Percentiles rank a stretch among this genome's conserved stretches.
phyloP scores from a whole-genome alignment of 2,329 filamentous ascomycete genomes.

The Cylindrodendrum hubeiense region DNA sequence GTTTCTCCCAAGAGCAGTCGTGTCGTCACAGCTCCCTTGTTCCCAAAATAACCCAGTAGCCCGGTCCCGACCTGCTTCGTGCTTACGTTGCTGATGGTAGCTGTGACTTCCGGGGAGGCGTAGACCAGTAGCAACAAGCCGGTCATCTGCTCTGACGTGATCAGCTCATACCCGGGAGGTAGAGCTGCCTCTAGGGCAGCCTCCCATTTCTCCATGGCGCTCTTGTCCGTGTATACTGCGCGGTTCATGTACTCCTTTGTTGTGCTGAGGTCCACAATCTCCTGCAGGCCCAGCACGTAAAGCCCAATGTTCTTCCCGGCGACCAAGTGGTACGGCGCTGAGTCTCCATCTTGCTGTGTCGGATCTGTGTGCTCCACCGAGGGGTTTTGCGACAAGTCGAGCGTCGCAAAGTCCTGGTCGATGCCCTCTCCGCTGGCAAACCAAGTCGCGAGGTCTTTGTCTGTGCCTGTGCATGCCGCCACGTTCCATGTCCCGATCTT shows the following conservation, averaged over 20 bases:
- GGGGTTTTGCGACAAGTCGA: constrained; percentile 59
- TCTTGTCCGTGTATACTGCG: constrained; percentile 77
- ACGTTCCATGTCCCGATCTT: constrained; percentile 98
- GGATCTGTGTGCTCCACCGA: constrained; percentile 48
- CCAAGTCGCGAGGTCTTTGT: constrained; percentile 90
- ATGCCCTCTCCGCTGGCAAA: constrained; percentile 84
- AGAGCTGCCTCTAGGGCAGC: constrained; percentile 78
- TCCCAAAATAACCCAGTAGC: constrained; percentile 92
- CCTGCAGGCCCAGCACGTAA: constrained; percentile 91
- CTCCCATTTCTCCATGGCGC: constrained; percentile 83
- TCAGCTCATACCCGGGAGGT: constrained; percentile 80
- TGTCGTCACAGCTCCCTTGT: constrained; percentile 90
- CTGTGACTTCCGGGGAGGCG: constrained; percentile 80
- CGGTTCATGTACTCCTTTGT: constrained; percentile 81
- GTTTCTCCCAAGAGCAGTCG: constrained; percentile 90
- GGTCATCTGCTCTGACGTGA: constrained; percentile 87
- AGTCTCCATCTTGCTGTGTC: constrained; percentile 51
- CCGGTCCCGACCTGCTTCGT: constrained; percentile 89
- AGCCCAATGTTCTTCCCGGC: constrained; percentile 81
- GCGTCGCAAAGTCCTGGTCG: constrained; percentile 70
- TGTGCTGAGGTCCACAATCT: constrained; percentile 88
- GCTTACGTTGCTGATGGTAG: constrained; percentile 84
- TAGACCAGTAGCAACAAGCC: constrained; percentile 89
- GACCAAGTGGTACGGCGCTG: constrained; percentile 58
- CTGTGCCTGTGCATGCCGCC: constrained; percentile 84